Evolutionary conservation across 495 filamentous ascomycete species (phyloP).

Genomic region (Penicillium odoratum): DNA sequence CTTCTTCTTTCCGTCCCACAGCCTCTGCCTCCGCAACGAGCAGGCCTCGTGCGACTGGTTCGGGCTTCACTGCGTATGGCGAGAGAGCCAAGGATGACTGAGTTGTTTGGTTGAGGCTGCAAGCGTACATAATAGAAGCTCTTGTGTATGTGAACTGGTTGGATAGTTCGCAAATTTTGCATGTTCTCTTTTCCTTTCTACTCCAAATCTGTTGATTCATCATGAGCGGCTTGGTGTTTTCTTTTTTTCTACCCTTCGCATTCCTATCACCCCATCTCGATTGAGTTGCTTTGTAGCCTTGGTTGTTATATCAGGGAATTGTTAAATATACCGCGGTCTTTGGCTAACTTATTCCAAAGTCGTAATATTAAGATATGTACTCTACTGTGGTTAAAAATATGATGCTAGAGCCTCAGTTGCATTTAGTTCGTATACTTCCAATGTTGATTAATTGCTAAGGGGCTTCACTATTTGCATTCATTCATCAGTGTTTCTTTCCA

Average conservation of each 20-base stretch:
- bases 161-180: conserved; percentile 15
- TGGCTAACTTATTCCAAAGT: background rate
- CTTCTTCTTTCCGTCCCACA: conserved; percentile 26
- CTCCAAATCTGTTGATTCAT: conserved; percentile 6
- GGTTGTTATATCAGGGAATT: background rate
- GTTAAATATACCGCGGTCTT: conserved; percentile 2
- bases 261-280: conserved; percentile 4
- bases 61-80: conserved; percentile 7
- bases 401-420: too few relatives aligned
- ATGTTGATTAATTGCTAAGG: too few relatives aligned
- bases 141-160: conserved; percentile 16
- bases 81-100: conserved; percentile 37
- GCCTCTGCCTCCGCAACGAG: conserved; percentile 39
- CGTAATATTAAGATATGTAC: background rate
- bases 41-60: conserved; percentile 40
- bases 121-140: conserved; percentile 32
- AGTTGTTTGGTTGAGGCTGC: conserved; percentile 20
- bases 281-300: conserved; percentile 5
- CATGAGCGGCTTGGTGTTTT: conserved; percentile 26
- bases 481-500: too few relatives aligned
- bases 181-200: conserved; percentile 12
- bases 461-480: too few relatives aligned
- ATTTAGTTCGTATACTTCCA: too few relatives aligned
- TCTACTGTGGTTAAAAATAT: background rate
- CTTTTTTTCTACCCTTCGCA: conserved; percentile 6